phyloP scores from a whole-genome alignment of 805 yeast species.

The Cyberlindnera saturnus region DNA sequence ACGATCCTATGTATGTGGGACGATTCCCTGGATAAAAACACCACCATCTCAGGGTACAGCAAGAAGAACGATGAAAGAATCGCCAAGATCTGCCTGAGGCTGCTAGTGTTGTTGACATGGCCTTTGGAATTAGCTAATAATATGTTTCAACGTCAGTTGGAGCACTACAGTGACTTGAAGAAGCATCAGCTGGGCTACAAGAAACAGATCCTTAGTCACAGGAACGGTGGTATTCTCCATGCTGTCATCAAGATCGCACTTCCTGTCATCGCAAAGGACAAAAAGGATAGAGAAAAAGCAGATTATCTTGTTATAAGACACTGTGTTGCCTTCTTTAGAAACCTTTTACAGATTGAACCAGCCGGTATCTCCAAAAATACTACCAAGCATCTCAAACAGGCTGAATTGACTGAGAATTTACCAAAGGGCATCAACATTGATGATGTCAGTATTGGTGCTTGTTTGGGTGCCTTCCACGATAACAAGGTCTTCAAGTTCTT shows the following conservation, averaged over 20 bases:
- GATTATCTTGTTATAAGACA: constrained; percentile 71
- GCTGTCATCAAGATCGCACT: constrained; percentile 66
- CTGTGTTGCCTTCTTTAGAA: constrained; percentile 69
- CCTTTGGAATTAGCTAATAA: constrained; percentile 62
- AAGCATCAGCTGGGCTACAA: constrained; percentile 70
- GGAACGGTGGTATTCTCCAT: constrained; percentile 56
- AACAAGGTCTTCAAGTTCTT: constrained; percentile 72
- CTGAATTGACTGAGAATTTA: constrained; percentile 29
- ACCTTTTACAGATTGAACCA: constrained; percentile 73
- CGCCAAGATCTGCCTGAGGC: constrained; percentile 67
- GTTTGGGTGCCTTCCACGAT: constrained; percentile 50
- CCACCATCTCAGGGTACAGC: constrained; percentile 24
- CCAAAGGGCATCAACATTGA: constrained; percentile 55
- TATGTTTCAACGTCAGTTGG: constrained; percentile 45
- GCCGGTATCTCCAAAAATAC: constrained; percentile 46
- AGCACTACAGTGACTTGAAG: constrained; percentile 52
- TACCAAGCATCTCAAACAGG: constrained; percentile 31
- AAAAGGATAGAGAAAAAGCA: constrained; percentile 53
- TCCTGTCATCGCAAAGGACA: constrained; percentile 48
- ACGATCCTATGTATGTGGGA: constrained; percentile 77
- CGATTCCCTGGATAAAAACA: constrained; percentile 26
- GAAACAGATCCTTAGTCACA: constrained; percentile 50
- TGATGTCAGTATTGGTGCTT: constrained; percentile 61
- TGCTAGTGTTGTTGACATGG: constrained; percentile 81
- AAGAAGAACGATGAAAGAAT: constrained; percentile 47